Conservation (phyloP, 1,284 basidiomycete genomes). For the Cryptococcus hybrid region DNA sequence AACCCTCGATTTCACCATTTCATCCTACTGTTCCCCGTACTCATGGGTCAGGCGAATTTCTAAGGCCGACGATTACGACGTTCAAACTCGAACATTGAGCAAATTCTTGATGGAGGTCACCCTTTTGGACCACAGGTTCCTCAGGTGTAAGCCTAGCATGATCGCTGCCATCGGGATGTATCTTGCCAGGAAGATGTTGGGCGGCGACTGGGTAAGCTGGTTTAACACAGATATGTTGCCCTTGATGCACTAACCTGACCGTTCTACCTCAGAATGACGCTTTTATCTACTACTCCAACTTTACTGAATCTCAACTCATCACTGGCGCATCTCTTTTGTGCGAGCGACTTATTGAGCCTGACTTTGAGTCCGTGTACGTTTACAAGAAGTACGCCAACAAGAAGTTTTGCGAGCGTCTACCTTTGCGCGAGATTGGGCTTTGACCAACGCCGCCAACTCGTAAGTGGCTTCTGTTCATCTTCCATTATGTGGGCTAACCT, state of each 20-base stretch:
- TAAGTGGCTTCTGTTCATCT: neutral
- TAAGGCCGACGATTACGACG: conserved; percentile 98
- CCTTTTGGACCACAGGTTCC: conserved; percentile 87
- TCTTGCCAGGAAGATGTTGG: conserved; percentile 85
- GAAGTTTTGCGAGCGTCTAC: conserved; percentile 82
- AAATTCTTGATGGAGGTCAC: conserved; percentile 99
- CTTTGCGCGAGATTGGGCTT: conserved; percentile 56
- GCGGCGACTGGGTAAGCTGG: conserved; percentile 83
- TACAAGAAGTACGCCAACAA: conserved; percentile 97
- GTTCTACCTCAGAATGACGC: conserved; percentile 65
- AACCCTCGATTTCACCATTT: conserved; percentile 92
- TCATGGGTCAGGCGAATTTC: conserved; percentile 99
- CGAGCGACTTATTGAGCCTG: conserved; percentile 76
- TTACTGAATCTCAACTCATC: conserved; percentile 83
- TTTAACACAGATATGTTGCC: neutral
- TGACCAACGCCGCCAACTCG: conserved; percentile 23
- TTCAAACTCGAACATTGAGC: conserved; percentile 93
- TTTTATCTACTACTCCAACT: conserved; percentile 92
- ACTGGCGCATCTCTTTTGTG: conserved; percentile 79
- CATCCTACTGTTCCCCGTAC: conserved; percentile 98
- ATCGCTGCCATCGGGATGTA: conserved; percentile 99
- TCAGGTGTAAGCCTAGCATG: conserved; percentile 89
- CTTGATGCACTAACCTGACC: neutral
- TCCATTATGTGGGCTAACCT: neutral
- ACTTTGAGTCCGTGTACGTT: conserved; percentile 82